These are phyloP conservation scores for Calocybe gangraenosa DNA, from an alignment of 768 basidiomycete genomes.

Conservation along the genomic window DNA sequence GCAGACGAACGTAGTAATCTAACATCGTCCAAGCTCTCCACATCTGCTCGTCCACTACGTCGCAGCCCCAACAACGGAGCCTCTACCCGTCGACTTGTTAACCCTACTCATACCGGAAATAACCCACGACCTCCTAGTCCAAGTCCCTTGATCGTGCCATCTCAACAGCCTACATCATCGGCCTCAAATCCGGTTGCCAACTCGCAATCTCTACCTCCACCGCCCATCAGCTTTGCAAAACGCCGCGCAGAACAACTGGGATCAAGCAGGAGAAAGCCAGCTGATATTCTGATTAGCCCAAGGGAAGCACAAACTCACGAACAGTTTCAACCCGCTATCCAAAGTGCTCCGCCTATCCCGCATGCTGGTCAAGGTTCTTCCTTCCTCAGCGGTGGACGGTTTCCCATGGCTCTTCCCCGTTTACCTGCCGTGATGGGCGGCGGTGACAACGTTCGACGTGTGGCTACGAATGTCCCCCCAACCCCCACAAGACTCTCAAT, in stretches of 20 bases:
- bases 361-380: conserved; percentile 40
- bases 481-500: conserved; percentile 64
- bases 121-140: conserved; percentile 31
- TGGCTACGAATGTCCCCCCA: conserved; percentile 63
- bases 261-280: conserved; percentile 63
- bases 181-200: conserved; percentile 21
- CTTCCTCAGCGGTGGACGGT: conserved; percentile 36
- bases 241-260: conserved; percentile 66
- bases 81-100: conserved; percentile 24
- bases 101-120: conserved; percentile 15
- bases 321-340: conserved; percentile 62
- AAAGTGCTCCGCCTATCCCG: conserved; percentile 71
- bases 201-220: conserved; percentile 54
- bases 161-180: conserved; percentile 22
- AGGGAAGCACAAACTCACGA: conserved; percentile 51
- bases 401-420: conserved; percentile 64
- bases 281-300: conserved; percentile 76
- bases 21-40: conserved; percentile 20
- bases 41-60: conserved; percentile 25
- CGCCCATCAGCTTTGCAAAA: conserved; percentile 73
- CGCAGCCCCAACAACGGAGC: conserved; percentile 33
- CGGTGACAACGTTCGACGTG: conserved; percentile 41
- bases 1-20: conserved; percentile 22
- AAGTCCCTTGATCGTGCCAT: conserved; percentile 22
- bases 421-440: conserved; percentile 47